A percentile compares a stretch with the other conserved stretches of the same genome.
phyloP scores from a whole-genome alignment of 2,329 filamentous ascomycete genomes.

The Trichoderma sp. region DNA sequence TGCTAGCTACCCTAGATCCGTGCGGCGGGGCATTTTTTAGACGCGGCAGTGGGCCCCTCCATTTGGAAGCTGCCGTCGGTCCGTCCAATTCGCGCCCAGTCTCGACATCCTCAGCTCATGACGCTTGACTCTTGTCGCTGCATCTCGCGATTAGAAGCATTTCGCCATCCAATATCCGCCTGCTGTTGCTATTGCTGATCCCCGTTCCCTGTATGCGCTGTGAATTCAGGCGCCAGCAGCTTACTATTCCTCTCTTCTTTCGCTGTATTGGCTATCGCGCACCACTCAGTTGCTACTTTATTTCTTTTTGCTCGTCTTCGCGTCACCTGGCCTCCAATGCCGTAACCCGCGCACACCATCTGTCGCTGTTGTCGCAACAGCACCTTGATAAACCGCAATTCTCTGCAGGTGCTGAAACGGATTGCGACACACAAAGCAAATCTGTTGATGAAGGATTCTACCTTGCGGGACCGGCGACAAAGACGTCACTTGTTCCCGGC shows the following conservation, averaged over 20 bases:
- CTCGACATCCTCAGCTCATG: neutral
- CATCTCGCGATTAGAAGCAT: neutral
- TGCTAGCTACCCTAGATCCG: neutral
- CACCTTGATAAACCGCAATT: neutral
- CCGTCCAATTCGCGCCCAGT: slow-evolving; percentile 6
- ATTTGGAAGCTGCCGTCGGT: neutral
- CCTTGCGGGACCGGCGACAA: neutral
- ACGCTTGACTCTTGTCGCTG: neutral
- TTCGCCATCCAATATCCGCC: neutral
- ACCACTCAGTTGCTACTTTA: neutral
- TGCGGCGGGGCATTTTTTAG: slow-evolving; percentile 12
- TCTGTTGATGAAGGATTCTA: neutral
- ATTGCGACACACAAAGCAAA: neutral
- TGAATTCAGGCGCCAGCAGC: neutral
- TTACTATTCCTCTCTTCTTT: no score
- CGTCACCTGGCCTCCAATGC: neutral
- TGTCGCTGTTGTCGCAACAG: neutral
- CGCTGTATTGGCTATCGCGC: neutral
- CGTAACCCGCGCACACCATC: neutral
- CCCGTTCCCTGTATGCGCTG: neutral
- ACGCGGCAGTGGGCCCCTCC: slow-evolving; percentile 16
- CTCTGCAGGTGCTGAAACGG: neutral
- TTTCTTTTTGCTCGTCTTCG: neutral
- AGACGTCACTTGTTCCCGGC: neutral
- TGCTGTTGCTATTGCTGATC: neutral